A percentile compares a stretch with the other conserved stretches of the same genome.
phyloP scores from a whole-genome alignment of 441 rosid genomes.

The Erodium texanum region DNA sequence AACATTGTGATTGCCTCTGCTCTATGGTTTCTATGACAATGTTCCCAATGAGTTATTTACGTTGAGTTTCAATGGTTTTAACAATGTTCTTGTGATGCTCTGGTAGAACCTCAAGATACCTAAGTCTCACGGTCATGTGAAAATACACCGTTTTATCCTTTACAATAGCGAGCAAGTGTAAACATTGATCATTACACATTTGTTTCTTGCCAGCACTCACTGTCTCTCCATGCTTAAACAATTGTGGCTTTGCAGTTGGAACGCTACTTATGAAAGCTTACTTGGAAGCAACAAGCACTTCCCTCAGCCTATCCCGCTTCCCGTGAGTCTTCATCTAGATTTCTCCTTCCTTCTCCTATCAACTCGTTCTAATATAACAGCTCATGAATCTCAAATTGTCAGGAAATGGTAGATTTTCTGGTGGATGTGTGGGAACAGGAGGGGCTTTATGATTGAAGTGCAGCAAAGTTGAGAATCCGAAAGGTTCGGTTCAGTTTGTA shows the following conservation, averaged over 20 bases:
- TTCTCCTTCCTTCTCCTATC: neutral
- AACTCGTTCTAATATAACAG: neutral
- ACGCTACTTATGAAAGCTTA: slow-evolving; percentile 48
- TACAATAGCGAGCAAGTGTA: neutral
- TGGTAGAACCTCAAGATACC: no score
- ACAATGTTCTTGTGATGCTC: neutral
- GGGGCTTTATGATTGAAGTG: slow-evolving; percentile 62
- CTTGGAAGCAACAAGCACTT: slow-evolving; percentile 61
- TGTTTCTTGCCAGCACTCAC: slow-evolving; percentile 31
- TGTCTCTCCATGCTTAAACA: slow-evolving; percentile 31
- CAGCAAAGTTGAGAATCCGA: slow-evolving; percentile 7
- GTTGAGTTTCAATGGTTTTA: neutral
- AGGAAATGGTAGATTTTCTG: slow-evolving; percentile 94
- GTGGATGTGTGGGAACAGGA: slow-evolving; percentile 94
- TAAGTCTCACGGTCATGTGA: neutral
- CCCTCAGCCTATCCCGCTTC: slow-evolving; percentile 50
- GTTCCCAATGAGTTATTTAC: no score
- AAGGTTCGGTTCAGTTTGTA: slow-evolving; percentile 14
- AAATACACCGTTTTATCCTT: neutral
- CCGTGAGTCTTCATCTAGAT: slow-evolving; percentile 30
- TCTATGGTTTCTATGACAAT: neutral
- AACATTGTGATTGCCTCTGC: neutral
- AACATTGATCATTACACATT: slow-evolving; percentile 14
- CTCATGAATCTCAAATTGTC: slow-evolving; percentile 14
- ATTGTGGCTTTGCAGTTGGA: slow-evolving; percentile 59